Conservation (phyloP, 208 protist species). For the Leishmania guyanensis region DNA sequence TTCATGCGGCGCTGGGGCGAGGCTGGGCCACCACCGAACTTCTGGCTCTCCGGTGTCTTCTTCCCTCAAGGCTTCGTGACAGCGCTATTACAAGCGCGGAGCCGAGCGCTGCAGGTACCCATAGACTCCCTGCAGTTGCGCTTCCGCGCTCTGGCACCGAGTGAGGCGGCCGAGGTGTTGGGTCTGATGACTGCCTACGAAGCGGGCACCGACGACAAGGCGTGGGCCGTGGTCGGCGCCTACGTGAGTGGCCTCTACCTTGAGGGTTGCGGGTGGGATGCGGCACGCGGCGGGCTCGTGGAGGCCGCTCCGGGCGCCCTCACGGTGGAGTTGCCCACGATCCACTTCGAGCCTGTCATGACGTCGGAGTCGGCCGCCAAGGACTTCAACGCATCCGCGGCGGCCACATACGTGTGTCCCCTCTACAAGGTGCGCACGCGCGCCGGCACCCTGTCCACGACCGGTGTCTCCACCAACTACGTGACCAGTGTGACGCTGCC, state of each 20-base stretch:
- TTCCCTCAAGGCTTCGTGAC: slow-evolving; percentile 97
- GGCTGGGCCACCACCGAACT: slow-evolving; percentile 84
- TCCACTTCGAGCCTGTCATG: slow-evolving; percentile 89
- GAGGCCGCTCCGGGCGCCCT: slow-evolving; percentile 87
- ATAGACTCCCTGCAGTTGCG: slow-evolving; percentile 89
- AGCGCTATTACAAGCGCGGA: slow-evolving; percentile 88
- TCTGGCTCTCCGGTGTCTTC: slow-evolving; percentile 98
- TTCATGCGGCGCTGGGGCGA: slow-evolving; percentile 93
- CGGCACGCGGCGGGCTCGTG: slow-evolving; percentile 44
- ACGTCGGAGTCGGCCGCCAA: slow-evolving; percentile 18
- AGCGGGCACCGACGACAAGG: slow-evolving; percentile 31
- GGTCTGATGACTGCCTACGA: slow-evolving; percentile 28
- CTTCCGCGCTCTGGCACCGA: slow-evolving; percentile 47
- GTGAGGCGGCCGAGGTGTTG: slow-evolving; percentile 28
- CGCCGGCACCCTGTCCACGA: slow-evolving; percentile 89
- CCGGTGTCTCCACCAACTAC: slow-evolving; percentile 92
- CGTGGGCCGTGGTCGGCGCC: slow-evolving; percentile 55
- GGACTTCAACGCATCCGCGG: slow-evolving; percentile 10
- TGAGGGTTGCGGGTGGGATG: slow-evolving; percentile 86
- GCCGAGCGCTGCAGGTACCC: slow-evolving; percentile 77
- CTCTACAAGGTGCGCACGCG: slow-evolving; percentile 93
- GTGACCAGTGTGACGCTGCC: slow-evolving; percentile 82
- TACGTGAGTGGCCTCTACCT: slow-evolving; percentile 93
- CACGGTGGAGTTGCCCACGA: slow-evolving; percentile 78
- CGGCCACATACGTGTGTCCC: slow-evolving; percentile 79